phyloP scores from a whole-genome alignment of 1,139 yeast species.

The Saccharomyces hybrid region DNA sequence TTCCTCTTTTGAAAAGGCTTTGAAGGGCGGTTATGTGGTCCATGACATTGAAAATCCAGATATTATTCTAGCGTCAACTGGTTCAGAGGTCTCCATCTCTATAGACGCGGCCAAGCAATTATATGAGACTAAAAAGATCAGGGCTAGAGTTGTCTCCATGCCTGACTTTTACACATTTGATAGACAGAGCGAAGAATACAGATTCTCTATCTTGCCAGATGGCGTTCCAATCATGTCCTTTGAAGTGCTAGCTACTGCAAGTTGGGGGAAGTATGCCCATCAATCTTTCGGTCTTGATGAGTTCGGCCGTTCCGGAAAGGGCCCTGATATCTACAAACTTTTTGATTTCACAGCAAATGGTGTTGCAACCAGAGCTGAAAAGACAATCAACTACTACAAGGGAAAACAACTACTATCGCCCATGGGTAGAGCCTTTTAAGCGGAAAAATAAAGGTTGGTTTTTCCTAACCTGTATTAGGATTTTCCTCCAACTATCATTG shows the following conservation, averaged over 20 bases:
- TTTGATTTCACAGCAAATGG: constrained; percentile 91
- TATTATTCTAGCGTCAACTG: constrained; percentile 78
- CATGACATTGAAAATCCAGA: constrained; percentile 58
- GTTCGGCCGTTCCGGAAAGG: constrained; percentile 96
- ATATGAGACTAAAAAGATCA: constrained; percentile 49
- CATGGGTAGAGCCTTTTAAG: constrained; percentile 63
- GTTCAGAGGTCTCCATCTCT: constrained; percentile 85
- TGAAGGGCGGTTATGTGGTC: constrained; percentile 90
- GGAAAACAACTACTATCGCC: constrained; percentile 66
- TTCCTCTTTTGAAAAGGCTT: constrained; percentile 83
- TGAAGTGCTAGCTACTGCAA: constrained; percentile 84
- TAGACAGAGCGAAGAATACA: constrained; percentile 68
- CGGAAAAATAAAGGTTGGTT: not conserved
- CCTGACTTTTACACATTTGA: constrained; percentile 91
- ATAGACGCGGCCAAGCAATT: constrained; percentile 74
- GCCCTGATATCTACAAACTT: constrained; percentile 65
- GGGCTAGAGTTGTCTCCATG: constrained; percentile 75
- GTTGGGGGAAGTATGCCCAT: constrained; percentile 93
- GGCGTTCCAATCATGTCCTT: constrained; percentile 87
- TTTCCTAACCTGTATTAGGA: not conserved
- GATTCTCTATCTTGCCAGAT: constrained; percentile 80
- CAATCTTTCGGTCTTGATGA: constrained; percentile 91
- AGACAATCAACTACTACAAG: constrained; percentile 74
- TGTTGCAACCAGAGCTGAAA: constrained; percentile 72
- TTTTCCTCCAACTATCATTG: too few species aligned